phyloP scores from a whole-genome alignment of 768 basidiomycete species.

The Rossbeevera mucosa region DNA sequence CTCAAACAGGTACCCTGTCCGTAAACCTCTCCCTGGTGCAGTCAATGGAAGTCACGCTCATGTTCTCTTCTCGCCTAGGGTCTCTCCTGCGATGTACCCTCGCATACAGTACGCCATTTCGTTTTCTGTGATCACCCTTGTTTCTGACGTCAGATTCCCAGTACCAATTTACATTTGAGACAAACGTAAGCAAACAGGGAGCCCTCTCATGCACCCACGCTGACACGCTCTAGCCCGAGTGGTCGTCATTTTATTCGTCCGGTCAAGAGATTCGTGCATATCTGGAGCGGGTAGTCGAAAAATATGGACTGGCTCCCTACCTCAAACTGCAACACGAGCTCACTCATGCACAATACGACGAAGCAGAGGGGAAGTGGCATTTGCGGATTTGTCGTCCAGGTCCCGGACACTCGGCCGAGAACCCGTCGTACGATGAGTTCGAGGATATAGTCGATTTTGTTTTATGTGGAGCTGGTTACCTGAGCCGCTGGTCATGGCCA shows the following conservation, averaged over 20 bases:
- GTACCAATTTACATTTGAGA: conserved; percentile 58
- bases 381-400: conserved; percentile 40
- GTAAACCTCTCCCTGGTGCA: conserved; percentile 14
- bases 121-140: background rate
- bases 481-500: background rate
- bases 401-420: conserved; percentile 8
- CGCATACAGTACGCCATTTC: conserved; percentile 42
- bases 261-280: conserved; percentile 57
- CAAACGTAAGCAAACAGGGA: conserved; percentile 34
- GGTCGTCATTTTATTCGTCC: conserved; percentile 58
- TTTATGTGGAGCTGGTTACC: background rate
- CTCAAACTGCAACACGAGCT: conserved; percentile 56
- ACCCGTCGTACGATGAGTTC: conserved; percentile 23
- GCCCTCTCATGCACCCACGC: background rate
- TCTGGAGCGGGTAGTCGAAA: conserved; percentile 49
- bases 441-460: background rate
- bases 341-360: conserved; percentile 46
- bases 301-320: conserved; percentile 49
- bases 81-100: conserved; percentile 56
- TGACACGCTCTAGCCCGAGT: conserved; percentile 16
- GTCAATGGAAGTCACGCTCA: background rate
- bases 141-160: conserved; percentile 16
- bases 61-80: conserved; percentile 32
- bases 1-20: conserved; percentile 48
- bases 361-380: conserved; percentile 51